Conservation (phyloP, 208 protist species). For the Trichomonas tenax region DNA sequence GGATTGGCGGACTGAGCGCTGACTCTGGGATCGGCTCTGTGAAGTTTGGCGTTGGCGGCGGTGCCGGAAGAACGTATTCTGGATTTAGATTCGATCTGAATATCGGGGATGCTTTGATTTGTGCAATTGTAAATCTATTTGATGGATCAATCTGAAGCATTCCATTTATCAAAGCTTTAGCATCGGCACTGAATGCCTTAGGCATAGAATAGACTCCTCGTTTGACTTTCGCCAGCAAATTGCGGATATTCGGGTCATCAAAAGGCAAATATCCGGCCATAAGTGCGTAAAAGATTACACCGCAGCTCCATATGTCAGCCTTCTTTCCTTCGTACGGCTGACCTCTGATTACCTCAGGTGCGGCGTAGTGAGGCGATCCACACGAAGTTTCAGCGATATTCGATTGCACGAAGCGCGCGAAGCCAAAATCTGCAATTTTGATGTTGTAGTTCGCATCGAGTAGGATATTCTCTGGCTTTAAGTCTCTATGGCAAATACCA, state of each 20-base stretch:
- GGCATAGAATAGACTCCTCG: not conserved
- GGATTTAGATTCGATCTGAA: not conserved
- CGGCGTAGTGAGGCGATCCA: conserved; percentile 67
- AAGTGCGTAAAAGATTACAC: conserved; percentile 67
- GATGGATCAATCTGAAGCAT: not conserved
- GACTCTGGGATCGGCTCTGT: not conserved
- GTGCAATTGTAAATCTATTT: not conserved
- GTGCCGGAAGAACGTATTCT: not conserved
- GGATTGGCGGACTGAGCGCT: not conserved
- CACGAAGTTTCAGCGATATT: conserved; percentile 62
- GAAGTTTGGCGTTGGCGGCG: not conserved
- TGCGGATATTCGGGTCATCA: not conserved
- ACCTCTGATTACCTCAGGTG: conserved; percentile 62
- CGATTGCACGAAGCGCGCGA: conserved; percentile 56
- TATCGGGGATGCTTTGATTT: not conserved
- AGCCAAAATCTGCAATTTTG: conserved; percentile 30
- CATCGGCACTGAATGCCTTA: not conserved
- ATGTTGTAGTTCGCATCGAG: conserved; percentile 1
- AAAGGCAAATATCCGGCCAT: conserved; percentile 45
- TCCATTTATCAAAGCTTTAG: not conserved
- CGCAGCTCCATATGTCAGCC: conserved; percentile 47
- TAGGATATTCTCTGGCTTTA: conserved; percentile 29
- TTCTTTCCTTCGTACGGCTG: conserved; percentile 53
- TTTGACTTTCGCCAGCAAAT: not conserved
- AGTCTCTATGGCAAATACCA: conserved; percentile 20